Conservation (phyloP, 2,329 filamentous ascomycete genomes). For the Tricladium varicosporioides region DNA sequence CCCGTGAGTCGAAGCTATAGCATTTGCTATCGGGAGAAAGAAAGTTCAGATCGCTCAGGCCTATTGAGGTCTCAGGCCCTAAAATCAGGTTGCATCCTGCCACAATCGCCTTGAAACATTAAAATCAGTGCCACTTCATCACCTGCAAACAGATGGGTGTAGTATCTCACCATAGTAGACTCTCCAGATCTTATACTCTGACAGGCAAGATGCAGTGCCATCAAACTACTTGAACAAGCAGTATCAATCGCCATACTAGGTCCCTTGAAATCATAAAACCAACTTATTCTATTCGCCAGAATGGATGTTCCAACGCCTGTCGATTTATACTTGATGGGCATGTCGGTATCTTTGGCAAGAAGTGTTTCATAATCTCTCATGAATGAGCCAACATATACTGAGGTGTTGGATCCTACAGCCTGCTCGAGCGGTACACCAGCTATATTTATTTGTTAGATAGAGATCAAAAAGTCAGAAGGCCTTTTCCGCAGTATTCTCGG, state of each 20-base stretch:
- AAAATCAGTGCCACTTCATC: constrained; percentile 14
- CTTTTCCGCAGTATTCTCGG: neutral
- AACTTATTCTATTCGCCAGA: constrained; percentile 53
- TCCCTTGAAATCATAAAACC: constrained; percentile 49
- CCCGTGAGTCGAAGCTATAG: constrained; percentile 54
- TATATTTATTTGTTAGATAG: neutral
- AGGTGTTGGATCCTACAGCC: constrained; percentile 21
- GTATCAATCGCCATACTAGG: constrained; percentile 56
- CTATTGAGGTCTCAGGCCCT: constrained; percentile 48
- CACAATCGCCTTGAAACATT: constrained; percentile 48
- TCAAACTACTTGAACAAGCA: constrained; percentile 53
- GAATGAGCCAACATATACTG: constrained; percentile 35
- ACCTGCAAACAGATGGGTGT: too few species aligned
- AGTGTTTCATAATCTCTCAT: constrained; percentile 25
- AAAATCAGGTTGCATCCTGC: constrained; percentile 45
- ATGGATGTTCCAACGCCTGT: constrained; percentile 37
- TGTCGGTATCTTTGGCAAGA: neutral
- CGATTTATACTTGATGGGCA: constrained; percentile 6
- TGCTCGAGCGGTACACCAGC: constrained; percentile 13
- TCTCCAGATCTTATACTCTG: constrained; percentile 43
- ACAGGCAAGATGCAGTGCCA: constrained; percentile 52
- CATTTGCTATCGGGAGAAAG: constrained; percentile 38
- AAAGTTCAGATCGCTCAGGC: constrained; percentile 26
- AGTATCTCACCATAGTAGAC: constrained; percentile 29
- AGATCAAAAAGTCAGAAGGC: too few species aligned